Percentiles rank a stretch among this genome's conserved stretches.
Evolutionary conservation across 129 eudicot genomes (phyloP).

Genomic region (Centella asiatica): DNA sequence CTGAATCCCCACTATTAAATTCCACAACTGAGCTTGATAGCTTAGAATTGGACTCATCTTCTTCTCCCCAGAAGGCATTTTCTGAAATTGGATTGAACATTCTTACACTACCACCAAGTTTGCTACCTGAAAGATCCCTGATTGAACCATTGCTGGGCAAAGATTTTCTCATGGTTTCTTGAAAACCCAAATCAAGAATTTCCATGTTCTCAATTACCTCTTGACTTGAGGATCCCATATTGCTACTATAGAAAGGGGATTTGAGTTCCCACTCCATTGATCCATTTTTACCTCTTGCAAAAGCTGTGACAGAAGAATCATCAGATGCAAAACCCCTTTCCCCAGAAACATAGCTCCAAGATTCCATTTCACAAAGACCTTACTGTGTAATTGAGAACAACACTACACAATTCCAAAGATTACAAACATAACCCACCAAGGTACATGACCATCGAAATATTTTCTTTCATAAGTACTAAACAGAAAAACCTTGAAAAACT

Average conservation of each 20-base stretch:
- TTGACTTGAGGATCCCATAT: conserved; percentile 13
- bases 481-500: not conserved
- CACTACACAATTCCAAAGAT: not conserved
- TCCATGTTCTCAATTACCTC: conserved; percentile 23
- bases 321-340: conserved; percentile 29
- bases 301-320: conserved; percentile 13
- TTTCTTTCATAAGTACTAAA: no score
- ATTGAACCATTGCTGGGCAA: conserved; percentile 16
- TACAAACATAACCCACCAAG: not conserved
- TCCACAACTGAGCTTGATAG: conserved; percentile 30
- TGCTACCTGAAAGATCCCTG: conserved; percentile 11
- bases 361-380: conserved; percentile 43
- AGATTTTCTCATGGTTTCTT: conserved; percentile 26
- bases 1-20: conserved; percentile 27
- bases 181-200: conserved; percentile 26
- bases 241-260: conserved; percentile 20
- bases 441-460: not conserved
- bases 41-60: conserved; percentile 40
- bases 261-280: conserved; percentile 30
- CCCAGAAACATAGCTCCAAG: conserved; percentile 42
- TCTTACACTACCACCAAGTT: conserved; percentile 10
- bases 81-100: conserved; percentile 12
- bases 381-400: not conserved
- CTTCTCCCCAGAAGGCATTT: conserved; percentile 28
- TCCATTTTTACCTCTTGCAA: conserved; percentile 20